A percentile compares a stretch with the other conserved stretches of the same genome.
These are phyloP conservation scores for Alisma plantagoaquatica DNA, from an alignment of 106 monocot genomes.

Conservation along the genomic window DNA sequence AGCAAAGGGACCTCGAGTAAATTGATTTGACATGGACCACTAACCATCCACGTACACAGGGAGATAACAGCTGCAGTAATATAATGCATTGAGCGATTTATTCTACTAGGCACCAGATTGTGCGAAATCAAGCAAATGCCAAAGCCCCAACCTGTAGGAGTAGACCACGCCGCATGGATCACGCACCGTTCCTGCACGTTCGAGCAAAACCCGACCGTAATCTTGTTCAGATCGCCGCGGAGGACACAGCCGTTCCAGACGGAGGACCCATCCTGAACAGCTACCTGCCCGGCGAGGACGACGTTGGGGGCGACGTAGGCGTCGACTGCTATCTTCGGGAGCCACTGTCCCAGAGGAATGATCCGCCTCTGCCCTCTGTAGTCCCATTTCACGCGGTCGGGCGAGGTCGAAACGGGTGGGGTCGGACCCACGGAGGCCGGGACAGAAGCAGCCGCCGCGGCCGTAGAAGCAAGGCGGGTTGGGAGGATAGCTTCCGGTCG, in stretches of 20 bases:
- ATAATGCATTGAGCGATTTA: too few relatives aligned
- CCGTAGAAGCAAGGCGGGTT: too few relatives aligned
- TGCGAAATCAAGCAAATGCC: background rate
- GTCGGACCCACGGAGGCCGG: background rate
- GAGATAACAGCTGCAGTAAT: too few relatives aligned
- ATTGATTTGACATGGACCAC: too few relatives aligned
- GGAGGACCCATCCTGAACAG: slow-evolving; percentile 72
- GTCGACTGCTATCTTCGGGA: slow-evolving; percentile 88
- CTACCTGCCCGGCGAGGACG: slow-evolving; percentile 90
- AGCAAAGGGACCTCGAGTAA: too few relatives aligned
- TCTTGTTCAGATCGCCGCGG: slow-evolving; percentile 93
- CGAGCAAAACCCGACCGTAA: slow-evolving; percentile 85
- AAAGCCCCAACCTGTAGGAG: slow-evolving; percentile 54
- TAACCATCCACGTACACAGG: too few relatives aligned
- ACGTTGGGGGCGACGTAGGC: slow-evolving; percentile 95
- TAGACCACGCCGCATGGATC: slow-evolving; percentile 89
- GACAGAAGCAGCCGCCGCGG: too few relatives aligned
- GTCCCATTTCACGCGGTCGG: slow-evolving; percentile 85
- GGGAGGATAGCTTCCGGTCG: too few relatives aligned
- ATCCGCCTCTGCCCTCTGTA: slow-evolving; percentile 81
- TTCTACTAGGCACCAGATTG: too few relatives aligned
- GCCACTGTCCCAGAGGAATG: slow-evolving; percentile 88
- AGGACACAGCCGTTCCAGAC: slow-evolving; percentile 91
- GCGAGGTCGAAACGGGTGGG: slow-evolving; percentile 1
- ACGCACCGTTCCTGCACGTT: slow-evolving; percentile 96